Evolutionary conservation across 2,329 filamentous ascomycete genomes (phyloP).

Genomic region (Trichoderma arundinaceum): DNA sequence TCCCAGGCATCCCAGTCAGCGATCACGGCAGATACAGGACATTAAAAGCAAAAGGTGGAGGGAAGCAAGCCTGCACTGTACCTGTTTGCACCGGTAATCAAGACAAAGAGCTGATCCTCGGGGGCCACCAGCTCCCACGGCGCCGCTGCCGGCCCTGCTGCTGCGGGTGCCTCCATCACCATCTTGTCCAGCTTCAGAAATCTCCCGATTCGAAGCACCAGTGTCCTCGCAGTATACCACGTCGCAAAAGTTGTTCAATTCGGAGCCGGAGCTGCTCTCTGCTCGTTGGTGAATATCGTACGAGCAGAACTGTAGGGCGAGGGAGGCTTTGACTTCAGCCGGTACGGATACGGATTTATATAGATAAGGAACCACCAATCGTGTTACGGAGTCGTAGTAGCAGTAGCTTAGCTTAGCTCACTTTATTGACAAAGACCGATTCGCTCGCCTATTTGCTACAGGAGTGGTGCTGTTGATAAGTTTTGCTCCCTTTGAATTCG

Average conservation of each 20-base stretch:
- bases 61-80: conserved; percentile 46
- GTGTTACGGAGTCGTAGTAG: too few relatives aligned
- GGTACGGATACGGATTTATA: too few relatives aligned
- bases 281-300: not conserved
- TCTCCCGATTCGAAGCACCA: not conserved
- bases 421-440: too few relatives aligned
- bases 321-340: not conserved
- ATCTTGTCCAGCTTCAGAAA: conserved; percentile 11
- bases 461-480: too few relatives aligned
- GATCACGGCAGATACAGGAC: not conserved
- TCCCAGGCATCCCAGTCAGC: conserved; percentile 14
- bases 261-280: not conserved
- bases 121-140: conserved; percentile 47
- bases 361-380: too few relatives aligned
- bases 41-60: not conserved
- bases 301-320: not conserved
- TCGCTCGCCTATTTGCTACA: too few relatives aligned
- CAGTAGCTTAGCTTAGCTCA: too few relatives aligned
- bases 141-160: conserved; percentile 32
- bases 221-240: not conserved
- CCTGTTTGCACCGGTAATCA: conserved; percentile 90
- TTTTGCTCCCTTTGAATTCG: too few relatives aligned
- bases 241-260: not conserved
- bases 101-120: conserved; percentile 62
- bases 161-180: conserved; percentile 16